Percentiles rank a stretch among this genome's conserved stretches.
Evolutionary conservation across 768 basidiomycete species (phyloP).

Genomic region (Agaricus blazei): DNA sequence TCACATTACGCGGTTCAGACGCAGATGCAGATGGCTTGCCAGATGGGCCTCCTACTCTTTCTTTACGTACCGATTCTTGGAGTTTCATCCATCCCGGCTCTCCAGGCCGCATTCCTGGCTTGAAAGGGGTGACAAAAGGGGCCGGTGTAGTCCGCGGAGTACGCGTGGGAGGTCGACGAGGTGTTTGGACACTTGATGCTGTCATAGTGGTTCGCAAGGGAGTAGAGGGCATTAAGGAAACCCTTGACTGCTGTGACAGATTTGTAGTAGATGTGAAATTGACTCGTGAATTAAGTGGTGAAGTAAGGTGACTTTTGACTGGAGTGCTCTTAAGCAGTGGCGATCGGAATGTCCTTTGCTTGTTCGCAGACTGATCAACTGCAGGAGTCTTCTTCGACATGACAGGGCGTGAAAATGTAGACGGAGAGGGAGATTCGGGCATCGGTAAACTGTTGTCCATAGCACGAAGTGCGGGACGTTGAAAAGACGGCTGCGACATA

Average conservation of each 20-base stretch:
- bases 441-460: conserved; percentile 31
- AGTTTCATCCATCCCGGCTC: conserved; percentile 31
- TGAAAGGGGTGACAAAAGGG: conserved; percentile 63
- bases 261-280: conserved; percentile 17
- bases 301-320: conserved; percentile 10
- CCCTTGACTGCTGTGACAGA: conserved; percentile 31
- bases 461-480: conserved; percentile 30
- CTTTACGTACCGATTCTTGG: conserved; percentile 16
- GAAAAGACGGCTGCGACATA: conserved; percentile 20
- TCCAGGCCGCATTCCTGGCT: conserved; percentile 42
- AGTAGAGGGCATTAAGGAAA: conserved; percentile 14
- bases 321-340: conserved; percentile 30
- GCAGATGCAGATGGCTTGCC: background rate
- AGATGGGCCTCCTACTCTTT: background rate
- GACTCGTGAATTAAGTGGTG: conserved; percentile 25
- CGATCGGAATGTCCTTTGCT: conserved; percentile 40
- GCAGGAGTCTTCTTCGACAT: conserved; percentile 13
- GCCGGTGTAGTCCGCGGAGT: conserved; percentile 20
- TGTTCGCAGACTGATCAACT: background rate
- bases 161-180: background rate
- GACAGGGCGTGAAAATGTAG: conserved; percentile 20
- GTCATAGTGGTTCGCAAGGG: conserved; percentile 6
- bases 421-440: conserved; percentile 37
- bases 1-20: background rate
- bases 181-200: conserved; percentile 1